Base-by-base conservation (phyloP, 1,284 basidiomycete species). In the Thelephora terrestris region DNA sequence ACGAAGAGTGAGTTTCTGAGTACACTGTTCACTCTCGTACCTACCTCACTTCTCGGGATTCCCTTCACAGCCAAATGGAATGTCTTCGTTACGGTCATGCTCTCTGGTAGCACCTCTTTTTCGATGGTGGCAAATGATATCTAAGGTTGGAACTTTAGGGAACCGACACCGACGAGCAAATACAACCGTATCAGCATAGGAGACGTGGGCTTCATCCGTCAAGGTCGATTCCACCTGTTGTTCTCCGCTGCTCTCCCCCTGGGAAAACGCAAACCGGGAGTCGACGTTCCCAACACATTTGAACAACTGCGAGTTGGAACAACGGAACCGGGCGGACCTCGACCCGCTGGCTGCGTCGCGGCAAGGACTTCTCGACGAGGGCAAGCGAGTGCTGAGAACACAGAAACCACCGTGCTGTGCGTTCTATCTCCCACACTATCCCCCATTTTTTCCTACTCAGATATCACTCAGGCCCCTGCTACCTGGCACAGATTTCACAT, bases 231-330 rank as follows among this genome's bases (percentile, higher is more conserved):
- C 29, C 46, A 16, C 5, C 23, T 36, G 17, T 34, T 50, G 16
- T 50, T 50, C 25, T 25, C 46, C 25, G 49, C 46, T 16, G 37
- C 5, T 27, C 24, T 24, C 5, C 47, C 46, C 16, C 5, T 25
- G 6, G 35, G 29, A 36, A 23, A 35, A 20, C 27, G 38, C 5
- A 23, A 7, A 9, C 42, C 43, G 9, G 24, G 21, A 14, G 37
- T 32, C 16, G 45, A 40, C 17, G 48, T 52, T 14, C 49, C 52
- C 20, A 37, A 32, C 12, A 38, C 23, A 14, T 50, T 47, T 45
- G 32, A 18, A 14, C 49, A 29, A 25, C 40, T 47, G n/a, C 10
- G 35, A 12, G 34, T 42, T 12, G 32, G 35, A 16, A 16, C 1
- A 2, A 21, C 46, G 16, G 7, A 9, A 35, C 5, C 12, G 16